These are phyloP conservation scores for Ottelia alismoides DNA, from an alignment of 106 monocot species.

Conservation along the genomic window DNA sequence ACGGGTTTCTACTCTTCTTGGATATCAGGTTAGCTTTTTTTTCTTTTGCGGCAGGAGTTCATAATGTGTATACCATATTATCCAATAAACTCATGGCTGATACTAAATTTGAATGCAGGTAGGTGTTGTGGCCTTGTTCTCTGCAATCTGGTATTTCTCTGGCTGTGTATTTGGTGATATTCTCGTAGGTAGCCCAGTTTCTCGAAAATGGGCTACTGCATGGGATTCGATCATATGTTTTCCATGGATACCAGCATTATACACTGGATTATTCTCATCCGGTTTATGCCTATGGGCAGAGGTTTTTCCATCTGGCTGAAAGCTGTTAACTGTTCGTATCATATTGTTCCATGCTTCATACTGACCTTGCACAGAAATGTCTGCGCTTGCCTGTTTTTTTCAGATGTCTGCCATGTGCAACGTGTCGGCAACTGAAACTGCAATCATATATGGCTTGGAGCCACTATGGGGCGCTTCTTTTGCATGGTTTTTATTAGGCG, in stretches of 20 bases:
- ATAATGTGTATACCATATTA: neutral
- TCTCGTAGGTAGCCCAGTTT: slow-evolving; percentile 9
- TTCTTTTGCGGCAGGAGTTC: no score
- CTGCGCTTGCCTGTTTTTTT: neutral
- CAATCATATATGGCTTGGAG: slow-evolving; percentile 74
- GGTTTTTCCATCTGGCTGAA: slow-evolving; percentile 16
- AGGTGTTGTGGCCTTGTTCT: slow-evolving; percentile 45
- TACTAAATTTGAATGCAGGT: slow-evolving; percentile 27
- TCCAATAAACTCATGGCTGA: neutral
- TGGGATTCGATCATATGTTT: slow-evolving; percentile 47
- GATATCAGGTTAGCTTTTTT: slow-evolving; percentile 42
- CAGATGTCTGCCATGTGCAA: slow-evolving; percentile 85
- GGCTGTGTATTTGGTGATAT: slow-evolving; percentile 12
- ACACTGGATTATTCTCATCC: slow-evolving; percentile 81
- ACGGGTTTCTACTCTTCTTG: slow-evolving; percentile 56
- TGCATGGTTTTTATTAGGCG: slow-evolving; percentile 83
- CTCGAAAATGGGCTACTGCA: slow-evolving; percentile 18
- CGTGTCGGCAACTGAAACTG: slow-evolving; percentile 75
- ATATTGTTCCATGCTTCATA: neutral
- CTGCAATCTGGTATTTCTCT: slow-evolving; percentile 44
- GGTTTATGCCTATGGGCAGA: slow-evolving; percentile 74
- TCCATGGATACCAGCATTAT: slow-evolving; percentile 92
- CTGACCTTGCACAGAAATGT: neutral
- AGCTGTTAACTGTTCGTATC: neutral
- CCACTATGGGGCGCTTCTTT: slow-evolving; percentile 89